These are phyloP conservation scores for Dorcoceras hygrometricum DNA, from an alignment of 257 asterid species.

Conservation along the genomic window DNA sequence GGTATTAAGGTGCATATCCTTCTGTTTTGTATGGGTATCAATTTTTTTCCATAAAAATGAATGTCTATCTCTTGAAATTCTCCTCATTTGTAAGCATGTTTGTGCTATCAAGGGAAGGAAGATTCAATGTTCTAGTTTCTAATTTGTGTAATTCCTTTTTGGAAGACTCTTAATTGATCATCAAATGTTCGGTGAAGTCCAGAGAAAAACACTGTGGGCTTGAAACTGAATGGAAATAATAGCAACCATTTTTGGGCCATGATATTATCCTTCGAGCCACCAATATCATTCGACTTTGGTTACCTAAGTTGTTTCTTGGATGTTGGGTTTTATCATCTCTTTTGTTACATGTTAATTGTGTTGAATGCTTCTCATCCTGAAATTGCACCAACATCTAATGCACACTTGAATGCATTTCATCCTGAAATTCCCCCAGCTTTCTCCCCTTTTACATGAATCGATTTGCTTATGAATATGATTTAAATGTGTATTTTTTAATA, in stretches of 20 bases:
- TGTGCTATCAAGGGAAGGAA: conserved; percentile 6
- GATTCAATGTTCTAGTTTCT: background rate
- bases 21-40: conserved; percentile 1
- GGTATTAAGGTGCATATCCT: conserved; percentile 74
- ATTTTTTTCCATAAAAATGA: conserved; percentile 5
- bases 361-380: background rate
- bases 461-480: conserved; percentile 3
- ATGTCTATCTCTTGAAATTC: conserved; percentile 3
- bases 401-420: background rate
- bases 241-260: background rate
- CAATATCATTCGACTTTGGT: background rate
- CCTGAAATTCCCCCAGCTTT: background rate
- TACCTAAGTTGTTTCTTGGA: conserved; percentile 1
- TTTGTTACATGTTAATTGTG: background rate
- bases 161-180: background rate
- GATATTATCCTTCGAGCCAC: conserved; percentile 8
- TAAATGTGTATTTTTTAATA: conserved; percentile 6
- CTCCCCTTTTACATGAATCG: background rate
- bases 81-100: background rate
- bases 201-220: background rate
- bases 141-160: background rate
- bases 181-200: background rate
- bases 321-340: background rate
- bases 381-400: background rate
- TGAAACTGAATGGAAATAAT: background rate